Conservation (phyloP, 345 rosid genomes). For the Kernera saxatilis region DNA sequence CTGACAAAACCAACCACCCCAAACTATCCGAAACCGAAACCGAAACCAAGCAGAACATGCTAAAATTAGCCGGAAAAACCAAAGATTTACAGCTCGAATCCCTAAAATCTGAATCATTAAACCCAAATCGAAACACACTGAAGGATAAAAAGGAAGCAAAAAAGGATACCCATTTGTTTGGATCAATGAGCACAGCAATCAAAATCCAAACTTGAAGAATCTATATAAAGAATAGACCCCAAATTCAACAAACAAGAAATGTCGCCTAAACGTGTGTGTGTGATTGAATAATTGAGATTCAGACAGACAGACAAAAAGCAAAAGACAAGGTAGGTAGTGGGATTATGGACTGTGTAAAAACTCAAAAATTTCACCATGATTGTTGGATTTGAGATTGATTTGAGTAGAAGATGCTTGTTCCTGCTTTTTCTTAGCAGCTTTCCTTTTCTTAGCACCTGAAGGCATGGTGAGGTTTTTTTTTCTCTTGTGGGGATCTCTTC, state of each 20-base stretch:
- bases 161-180: conserved; percentile 31
- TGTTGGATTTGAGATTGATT: conserved; percentile 31
- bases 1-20: neutral
- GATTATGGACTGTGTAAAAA: neutral
- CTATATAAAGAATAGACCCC: neutral
- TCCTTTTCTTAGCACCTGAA: conserved; percentile 78
- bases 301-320: conserved; percentile 21
- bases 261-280: neutral
- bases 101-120: neutral
- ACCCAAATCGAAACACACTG: neutral
- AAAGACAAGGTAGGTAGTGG: neutral
- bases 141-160: neutral
- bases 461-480: conserved; percentile 54
- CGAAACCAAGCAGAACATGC: too few relatives aligned
- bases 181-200: conserved; percentile 1
- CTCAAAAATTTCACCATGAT: conserved; percentile 31
- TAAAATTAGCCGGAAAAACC: neutral
- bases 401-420: conserved; percentile 38
- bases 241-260: conserved; percentile 3
- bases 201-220: conserved; percentile 11
- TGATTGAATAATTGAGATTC: conserved; percentile 30
- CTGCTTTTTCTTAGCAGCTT: conserved; percentile 90
- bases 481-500: conserved; percentile 25
- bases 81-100: neutral
- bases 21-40: neutral